Evolutionary conservation across 306 rosid genomes (phyloP).

Genomic region (Medicago lupulina): DNA sequence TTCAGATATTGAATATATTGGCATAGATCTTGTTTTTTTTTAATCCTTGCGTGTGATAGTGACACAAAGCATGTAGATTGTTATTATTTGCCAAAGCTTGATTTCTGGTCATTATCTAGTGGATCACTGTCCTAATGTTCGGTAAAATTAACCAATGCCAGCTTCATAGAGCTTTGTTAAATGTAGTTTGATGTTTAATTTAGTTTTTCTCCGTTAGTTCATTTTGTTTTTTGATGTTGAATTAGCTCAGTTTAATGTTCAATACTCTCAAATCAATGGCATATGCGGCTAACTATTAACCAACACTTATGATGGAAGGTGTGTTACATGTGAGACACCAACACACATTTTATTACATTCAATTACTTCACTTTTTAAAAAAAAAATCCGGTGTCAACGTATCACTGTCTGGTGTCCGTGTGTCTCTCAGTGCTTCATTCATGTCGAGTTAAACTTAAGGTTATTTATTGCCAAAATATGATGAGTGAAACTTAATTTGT

Average conservation of each 20-base stretch:
- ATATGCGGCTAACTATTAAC: no score
- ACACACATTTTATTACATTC: neutral
- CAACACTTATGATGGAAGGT: neutral
- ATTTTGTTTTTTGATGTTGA: constrained; percentile 16
- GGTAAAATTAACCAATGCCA: neutral
- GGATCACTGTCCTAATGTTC: constrained; percentile 9
- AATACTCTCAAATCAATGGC: no score
- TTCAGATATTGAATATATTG: neutral
- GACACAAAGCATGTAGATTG: neutral
- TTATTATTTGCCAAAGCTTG: neutral
- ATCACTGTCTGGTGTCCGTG: neutral
- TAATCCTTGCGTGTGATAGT: constrained; percentile 33
- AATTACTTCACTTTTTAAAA: no score
- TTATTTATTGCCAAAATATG: constrained; percentile 15
- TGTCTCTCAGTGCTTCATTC: neutral
- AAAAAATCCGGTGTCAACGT: neutral
- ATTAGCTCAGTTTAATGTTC: no score
- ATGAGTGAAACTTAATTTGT: constrained; percentile 22
- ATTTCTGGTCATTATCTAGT: neutral
- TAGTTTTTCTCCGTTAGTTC: neutral
- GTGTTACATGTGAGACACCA: neutral
- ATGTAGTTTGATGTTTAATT: neutral
- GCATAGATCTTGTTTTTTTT: constrained; percentile 26
- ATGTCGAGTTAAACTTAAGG: constrained; percentile 21
- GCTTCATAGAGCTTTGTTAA: neutral